Percentiles rank a stretch among this genome's conserved stretches.
These are phyloP conservation scores for Trichoderma sp. DNA, from an alignment of 2,329 filamentous ascomycete genomes.

Conservation along the genomic window DNA sequence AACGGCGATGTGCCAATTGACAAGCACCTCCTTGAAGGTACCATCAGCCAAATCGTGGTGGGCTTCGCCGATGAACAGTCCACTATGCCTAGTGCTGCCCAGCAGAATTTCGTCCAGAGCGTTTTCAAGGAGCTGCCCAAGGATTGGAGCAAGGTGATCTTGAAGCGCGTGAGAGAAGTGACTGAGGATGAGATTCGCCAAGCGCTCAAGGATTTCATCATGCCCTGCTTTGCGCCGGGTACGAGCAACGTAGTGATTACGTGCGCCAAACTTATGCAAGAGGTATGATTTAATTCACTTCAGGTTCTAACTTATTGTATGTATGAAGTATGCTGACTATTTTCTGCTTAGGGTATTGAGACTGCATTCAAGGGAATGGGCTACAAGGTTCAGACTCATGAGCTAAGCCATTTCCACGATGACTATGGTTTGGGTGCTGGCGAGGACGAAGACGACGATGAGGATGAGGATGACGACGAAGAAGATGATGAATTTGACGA, in stretches of 20 bases:
- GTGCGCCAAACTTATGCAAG: conserved; percentile 78
- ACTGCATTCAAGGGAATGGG: conserved; percentile 71
- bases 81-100: conserved; percentile 78
- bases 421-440: conserved; percentile 78
- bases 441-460: conserved; percentile 54
- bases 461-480: conserved; percentile 46
- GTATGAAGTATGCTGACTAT: background rate
- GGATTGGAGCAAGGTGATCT: conserved; percentile 73
- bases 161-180: conserved; percentile 74
- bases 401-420: conserved; percentile 79
- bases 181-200: conserved; percentile 71
- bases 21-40: conserved; percentile 78
- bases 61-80: conserved; percentile 83
- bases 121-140: conserved; percentile 73
- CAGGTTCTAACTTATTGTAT: background rate
- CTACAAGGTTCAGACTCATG: conserved; percentile 73
- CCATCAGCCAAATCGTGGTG: conserved; percentile 85
- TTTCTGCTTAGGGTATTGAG: conserved; percentile 61
- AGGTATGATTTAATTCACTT: conserved; percentile 49
- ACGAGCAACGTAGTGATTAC: conserved; percentile 85
- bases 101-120: conserved; percentile 77
- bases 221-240: conserved; percentile 76
- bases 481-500: conserved; percentile 28
- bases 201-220: conserved; percentile 69
- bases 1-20: conserved; percentile 72